These are phyloP conservation scores for Heliosperma pusillum DNA, from an alignment of 148 eudicot genomes.

Conservation along the genomic window DNA sequence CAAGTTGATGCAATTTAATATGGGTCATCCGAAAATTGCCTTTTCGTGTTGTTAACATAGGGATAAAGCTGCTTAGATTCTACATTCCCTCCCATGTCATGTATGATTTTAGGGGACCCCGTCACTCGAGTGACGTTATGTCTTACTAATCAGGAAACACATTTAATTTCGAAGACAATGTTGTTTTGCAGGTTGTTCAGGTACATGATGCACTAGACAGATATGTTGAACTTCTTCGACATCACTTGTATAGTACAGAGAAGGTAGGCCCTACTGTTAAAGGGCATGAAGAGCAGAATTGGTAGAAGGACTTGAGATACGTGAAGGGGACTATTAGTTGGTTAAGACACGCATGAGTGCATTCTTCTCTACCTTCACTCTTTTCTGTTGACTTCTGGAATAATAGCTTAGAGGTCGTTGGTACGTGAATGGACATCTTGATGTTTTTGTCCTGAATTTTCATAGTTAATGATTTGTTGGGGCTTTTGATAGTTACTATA, in stretches of 20 bases:
- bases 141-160: background rate
- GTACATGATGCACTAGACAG: slow-evolving; percentile 92
- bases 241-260: slow-evolving; percentile 52
- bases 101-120: background rate
- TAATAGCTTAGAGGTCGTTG: slow-evolving; percentile 62
- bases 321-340: slow-evolving; percentile 74
- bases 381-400: slow-evolving; percentile 55
- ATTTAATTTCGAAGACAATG: background rate
- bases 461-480: background rate
- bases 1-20: too few relatives aligned
- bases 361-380: slow-evolving; percentile 77
- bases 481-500: background rate
- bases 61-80: too few relatives aligned
- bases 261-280: slow-evolving; percentile 66
- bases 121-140: too few relatives aligned
- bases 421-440: slow-evolving; percentile 31
- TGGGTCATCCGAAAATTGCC: too few relatives aligned
- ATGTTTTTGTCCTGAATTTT: background rate
- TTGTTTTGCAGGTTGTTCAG: slow-evolving; percentile 74
- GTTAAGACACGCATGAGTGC: slow-evolving; percentile 94
- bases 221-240: slow-evolving; percentile 83
- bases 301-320: slow-evolving; percentile 73
- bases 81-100: background rate
- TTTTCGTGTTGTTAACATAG: too few relatives aligned
- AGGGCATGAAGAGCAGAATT: slow-evolving; percentile 66